Evolutionary conservation across 2,329 filamentous ascomycete genomes (phyloP).

Genomic region (Sclerotinia spermophila): DNA sequence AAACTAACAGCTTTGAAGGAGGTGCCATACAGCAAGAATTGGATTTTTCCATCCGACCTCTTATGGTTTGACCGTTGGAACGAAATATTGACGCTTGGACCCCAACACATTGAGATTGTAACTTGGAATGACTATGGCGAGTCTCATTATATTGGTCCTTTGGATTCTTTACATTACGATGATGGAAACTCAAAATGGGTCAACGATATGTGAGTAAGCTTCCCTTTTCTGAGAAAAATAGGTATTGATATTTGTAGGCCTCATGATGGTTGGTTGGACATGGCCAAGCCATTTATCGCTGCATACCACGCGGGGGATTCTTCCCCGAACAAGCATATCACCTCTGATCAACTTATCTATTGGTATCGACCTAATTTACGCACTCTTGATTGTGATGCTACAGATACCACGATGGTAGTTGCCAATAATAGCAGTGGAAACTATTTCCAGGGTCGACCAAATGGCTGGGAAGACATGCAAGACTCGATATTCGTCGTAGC

Average conservation of each 20-base stretch:
- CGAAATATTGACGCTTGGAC: conserved; percentile 39
- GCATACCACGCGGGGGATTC: conserved; percentile 25
- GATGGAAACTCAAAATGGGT: conserved; percentile 40
- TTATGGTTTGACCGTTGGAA: conserved; percentile 43
- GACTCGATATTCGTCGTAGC: conserved; percentile 31
- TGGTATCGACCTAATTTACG: conserved; percentile 41
- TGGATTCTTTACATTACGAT: conserved; percentile 38
- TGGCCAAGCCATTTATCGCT: conserved; percentile 30
- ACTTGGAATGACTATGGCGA: conserved; percentile 52
- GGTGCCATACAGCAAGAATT: conserved; percentile 40
- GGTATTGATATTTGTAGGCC: conserved; percentile 30
- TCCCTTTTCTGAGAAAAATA: not conserved
- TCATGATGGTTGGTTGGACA: conserved; percentile 47
- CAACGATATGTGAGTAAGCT: conserved; percentile 28
- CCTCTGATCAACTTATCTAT: conserved; percentile 37
- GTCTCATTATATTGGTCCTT: conserved; percentile 49
- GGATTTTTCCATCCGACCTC: conserved; percentile 42
- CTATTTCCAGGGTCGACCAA: conserved; percentile 29
- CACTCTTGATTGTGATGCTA: conserved; percentile 36
- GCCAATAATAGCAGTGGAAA: conserved; percentile 24
- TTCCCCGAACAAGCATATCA: conserved; percentile 23
- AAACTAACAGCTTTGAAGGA: conserved; percentile 20
- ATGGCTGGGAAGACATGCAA: conserved; percentile 35
- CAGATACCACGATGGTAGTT: conserved; percentile 36
- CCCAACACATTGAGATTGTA: conserved; percentile 44